A percentile compares a stretch with the other conserved stretches of the same genome.
These are phyloP conservation scores for Erigeron canadensis DNA, from an alignment of 129 eudicot genomes.

Conservation along the genomic window DNA sequence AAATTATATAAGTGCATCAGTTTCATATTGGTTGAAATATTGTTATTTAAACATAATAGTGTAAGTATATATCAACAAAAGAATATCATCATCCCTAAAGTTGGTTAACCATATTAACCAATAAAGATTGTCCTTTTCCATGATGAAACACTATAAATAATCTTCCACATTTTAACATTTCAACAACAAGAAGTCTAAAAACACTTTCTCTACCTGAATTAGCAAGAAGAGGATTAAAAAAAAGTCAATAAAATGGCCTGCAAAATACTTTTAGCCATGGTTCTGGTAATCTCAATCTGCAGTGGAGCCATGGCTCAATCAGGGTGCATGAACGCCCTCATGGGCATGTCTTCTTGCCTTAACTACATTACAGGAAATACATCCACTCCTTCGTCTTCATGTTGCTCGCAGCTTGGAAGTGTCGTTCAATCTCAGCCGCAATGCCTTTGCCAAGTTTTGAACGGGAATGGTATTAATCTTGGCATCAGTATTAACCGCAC, in stretches of 20 bases:
- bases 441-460: conserved; percentile 59
- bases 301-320: conserved; percentile 62
- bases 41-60: background rate
- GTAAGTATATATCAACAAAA: background rate
- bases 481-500: conserved; percentile 62
- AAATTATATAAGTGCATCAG: no score
- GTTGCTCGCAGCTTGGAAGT: conserved; percentile 66
- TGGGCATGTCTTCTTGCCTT: conserved; percentile 67
- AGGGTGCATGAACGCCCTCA: conserved; percentile 62
- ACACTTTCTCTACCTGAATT: background rate
- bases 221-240: background rate
- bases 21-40: background rate
- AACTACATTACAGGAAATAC: conserved; percentile 62
- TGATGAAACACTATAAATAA: conserved; percentile 31
- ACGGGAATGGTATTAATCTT: conserved; percentile 40
- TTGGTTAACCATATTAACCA: conserved; percentile 50
- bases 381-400: conserved; percentile 71
- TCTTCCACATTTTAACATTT: conserved; percentile 4
- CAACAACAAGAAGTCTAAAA: background rate
- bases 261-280: conserved; percentile 39
- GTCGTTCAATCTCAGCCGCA: conserved; percentile 65
- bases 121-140: conserved; percentile 30
- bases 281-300: conserved; percentile 37
- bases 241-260: conserved; percentile 36
- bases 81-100: conserved; percentile 11